A percentile compares a stretch with the other conserved stretches of the same genome.
phyloP scores from a whole-genome alignment of 805 yeast genomes.

The Hanseniaspora mollemarum region DNA sequence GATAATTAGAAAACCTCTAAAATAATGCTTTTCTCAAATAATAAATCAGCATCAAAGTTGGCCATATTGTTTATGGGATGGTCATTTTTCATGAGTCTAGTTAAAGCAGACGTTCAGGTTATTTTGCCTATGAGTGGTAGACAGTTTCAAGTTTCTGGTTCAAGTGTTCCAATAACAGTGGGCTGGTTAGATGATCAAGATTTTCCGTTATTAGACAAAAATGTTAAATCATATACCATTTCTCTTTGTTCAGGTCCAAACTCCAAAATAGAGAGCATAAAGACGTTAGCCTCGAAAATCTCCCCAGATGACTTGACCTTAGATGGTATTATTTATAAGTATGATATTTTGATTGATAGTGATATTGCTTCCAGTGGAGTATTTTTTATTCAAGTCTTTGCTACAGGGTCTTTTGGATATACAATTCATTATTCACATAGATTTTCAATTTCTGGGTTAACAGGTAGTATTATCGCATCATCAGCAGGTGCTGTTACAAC shows the following conservation, averaged over 20 bases:
- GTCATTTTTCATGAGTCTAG: not conserved
- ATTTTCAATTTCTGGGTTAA: slow-evolving; percentile 59
- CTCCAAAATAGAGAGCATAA: slow-evolving; percentile 35
- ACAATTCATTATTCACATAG: slow-evolving; percentile 58
- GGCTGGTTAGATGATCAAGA: slow-evolving; percentile 48
- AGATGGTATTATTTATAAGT: slow-evolving; percentile 21
- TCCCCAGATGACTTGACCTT: slow-evolving; percentile 27
- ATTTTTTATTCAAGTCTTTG: slow-evolving; percentile 60
- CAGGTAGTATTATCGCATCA: slow-evolving; percentile 43
- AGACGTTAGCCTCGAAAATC: slow-evolving; percentile 26
- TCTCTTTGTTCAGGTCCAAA: slow-evolving; percentile 60
- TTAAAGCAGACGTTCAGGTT: slow-evolving; percentile 12
- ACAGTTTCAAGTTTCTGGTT: slow-evolving; percentile 19
- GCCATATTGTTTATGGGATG: not conserved
- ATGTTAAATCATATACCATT: slow-evolving; percentile 38
- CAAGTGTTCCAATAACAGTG: slow-evolving; percentile 23
- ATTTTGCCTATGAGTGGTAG: slow-evolving; percentile 16
- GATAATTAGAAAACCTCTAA: too few relatives aligned
- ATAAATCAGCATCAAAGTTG: too few relatives aligned
- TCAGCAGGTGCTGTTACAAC: slow-evolving; percentile 32
- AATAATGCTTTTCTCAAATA: too few relatives aligned
- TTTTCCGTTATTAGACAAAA: slow-evolving; percentile 36
- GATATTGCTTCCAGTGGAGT: slow-evolving; percentile 47
- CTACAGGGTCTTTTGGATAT: slow-evolving; percentile 34
- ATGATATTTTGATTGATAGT: slow-evolving; percentile 36